Evolutionary conservation across 2,329 filamentous ascomycete species (phyloP).

Genomic region (Cytospora piceicola): DNA sequence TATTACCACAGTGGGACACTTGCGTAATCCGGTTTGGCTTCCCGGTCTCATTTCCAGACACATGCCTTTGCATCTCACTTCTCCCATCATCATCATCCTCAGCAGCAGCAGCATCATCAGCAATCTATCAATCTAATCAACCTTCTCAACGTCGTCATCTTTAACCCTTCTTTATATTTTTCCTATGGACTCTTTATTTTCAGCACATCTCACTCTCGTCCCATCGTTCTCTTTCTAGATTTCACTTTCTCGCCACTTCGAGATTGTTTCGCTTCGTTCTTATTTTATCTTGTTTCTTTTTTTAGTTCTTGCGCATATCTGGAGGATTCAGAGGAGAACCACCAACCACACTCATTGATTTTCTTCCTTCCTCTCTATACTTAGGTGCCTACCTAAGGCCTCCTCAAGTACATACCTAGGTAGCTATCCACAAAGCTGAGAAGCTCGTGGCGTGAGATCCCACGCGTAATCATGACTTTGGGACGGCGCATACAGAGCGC

Average conservation of each 20-base stretch:
- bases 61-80: too few relatives aligned
- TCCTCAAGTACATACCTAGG: too few relatives aligned
- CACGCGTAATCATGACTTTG: neutral
- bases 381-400: too few relatives aligned
- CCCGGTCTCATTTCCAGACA: too few relatives aligned
- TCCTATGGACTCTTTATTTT: neutral
- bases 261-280: neutral
- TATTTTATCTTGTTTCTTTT: neutral
- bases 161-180: neutral
- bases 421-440: neutral
- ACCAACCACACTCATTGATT: neutral
- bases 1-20: too few relatives aligned
- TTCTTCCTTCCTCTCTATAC: too few relatives aligned
- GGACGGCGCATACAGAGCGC: neutral
- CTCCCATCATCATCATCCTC: neutral
- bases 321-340: neutral
- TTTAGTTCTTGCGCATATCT: neutral
- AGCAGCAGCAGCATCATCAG: neutral
- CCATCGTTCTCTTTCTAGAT: neutral
- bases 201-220: neutral
- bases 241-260: neutral
- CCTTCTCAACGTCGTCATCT: neutral
- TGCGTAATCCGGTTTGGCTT: too few relatives aligned
- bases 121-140: neutral
- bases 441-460: neutral